phyloP scores from a whole-genome alignment of 345 rosid species.

The Syzygium aqueum region DNA sequence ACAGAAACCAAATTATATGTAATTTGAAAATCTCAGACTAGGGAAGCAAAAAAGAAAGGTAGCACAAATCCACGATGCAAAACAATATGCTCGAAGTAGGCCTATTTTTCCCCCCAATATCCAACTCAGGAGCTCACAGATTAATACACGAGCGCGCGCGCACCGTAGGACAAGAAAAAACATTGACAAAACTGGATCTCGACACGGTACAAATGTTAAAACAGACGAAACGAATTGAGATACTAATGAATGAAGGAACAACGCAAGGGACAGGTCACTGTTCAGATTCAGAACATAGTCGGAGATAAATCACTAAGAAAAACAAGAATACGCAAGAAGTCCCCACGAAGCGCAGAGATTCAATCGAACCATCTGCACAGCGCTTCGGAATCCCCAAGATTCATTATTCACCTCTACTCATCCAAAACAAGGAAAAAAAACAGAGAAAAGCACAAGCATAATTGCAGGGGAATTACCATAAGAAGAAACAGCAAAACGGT shows the following conservation, averaged over 20 bases:
- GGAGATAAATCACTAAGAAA: not conserved
- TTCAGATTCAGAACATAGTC: not conserved
- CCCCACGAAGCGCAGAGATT: not conserved
- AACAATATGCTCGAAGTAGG: not conserved
- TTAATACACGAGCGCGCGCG: not conserved
- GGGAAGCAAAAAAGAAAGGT: not conserved
- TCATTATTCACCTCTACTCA: not conserved
- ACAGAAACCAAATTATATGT: not conserved
- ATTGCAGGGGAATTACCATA: not conserved
- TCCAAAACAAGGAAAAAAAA: not conserved
- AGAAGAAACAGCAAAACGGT: not conserved
- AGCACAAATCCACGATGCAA: not conserved
- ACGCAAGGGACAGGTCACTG: not conserved
- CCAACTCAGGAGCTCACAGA: not conserved
- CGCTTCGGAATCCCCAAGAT: not conserved
- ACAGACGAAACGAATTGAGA: not conserved
- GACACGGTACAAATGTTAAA: not conserved
- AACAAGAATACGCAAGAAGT: not conserved
- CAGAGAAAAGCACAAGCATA: not conserved
- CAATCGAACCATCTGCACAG: not conserved
- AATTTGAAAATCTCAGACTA: not conserved
- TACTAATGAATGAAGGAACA: not conserved
- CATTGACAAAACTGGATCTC: not conserved
- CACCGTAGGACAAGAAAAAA: not conserved
- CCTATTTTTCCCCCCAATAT: not conserved